Evolutionary conservation across 257 asterid genomes (phyloP), one percentile per base, ranked within the genome.

Genomic region (Verbena officinalis): DNA sequence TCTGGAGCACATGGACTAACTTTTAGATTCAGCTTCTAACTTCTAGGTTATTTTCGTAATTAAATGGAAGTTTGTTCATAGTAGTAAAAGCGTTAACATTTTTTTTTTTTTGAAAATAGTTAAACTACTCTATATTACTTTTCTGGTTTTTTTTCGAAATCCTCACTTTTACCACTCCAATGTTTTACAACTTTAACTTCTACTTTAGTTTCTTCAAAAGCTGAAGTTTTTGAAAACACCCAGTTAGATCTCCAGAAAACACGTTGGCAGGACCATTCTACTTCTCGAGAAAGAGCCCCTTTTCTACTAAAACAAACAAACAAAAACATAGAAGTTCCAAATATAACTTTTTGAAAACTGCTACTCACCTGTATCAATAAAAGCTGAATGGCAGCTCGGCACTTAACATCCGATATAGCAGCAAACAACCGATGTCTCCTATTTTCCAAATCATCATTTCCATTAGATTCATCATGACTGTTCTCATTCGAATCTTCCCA

Each of bases 311-410:
- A 50, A 19, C 59, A 34, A 45, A 42, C 49, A 57, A 39, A 64
- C 56, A 17, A 49, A 46, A 64, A 55, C 38, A 59, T 22, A 48
- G 31, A 72, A 61, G 75, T 54, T 34, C 60, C 24, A 30, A 51
- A 27, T n/a, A 61, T 50, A 59, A 72, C 44, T 54, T 39, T n/a
- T 14, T 30, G 31, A 58, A 13, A 5, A 48, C 23, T 20, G 43
- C 51, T 39, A 55, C 65, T 3, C 68, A 94, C 99, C 98, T 94
- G 99, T 79, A 94, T 88, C 45, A 94, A 75, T 68, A 94, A 77
- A 69, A 90, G 98, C 81, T 94, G 98, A 78, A 94, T 82, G 20
- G 99, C 96, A 74, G 96, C 95, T 71, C 96, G 87, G 79, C 96
- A 86, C 79, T 90, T 88, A 40, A 76, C 89, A 72, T 88, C 96